A percentile compares a stretch with the other conserved stretches of the same genome.
These are phyloP conservation scores for Colletotrichum musae DNA, from an alignment of 2,329 filamentous ascomycete genomes.

Conservation along the genomic window DNA sequence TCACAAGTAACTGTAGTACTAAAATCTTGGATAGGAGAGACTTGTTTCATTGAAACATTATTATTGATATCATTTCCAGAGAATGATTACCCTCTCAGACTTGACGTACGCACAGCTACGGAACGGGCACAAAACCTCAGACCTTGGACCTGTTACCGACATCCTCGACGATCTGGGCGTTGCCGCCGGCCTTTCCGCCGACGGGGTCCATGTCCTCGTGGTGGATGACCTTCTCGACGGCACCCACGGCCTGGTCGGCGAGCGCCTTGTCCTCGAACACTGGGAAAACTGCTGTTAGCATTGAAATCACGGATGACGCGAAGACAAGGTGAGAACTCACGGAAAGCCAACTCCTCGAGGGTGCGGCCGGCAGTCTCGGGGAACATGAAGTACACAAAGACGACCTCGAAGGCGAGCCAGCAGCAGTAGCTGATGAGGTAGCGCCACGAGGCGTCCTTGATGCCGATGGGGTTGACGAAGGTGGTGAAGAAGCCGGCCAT, in stretches of 20 bases:
- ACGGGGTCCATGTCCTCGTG: constrained; percentile 41
- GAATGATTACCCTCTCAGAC: no score
- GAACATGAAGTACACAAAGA: constrained; percentile 82
- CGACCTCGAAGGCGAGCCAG: constrained; percentile 47
- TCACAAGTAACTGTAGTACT: no score
- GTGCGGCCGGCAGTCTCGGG: constrained; percentile 83
- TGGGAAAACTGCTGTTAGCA: constrained; percentile 17
- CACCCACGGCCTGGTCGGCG: constrained; percentile 46
- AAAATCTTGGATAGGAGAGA: no score
- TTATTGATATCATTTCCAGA: no score
- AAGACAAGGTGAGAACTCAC: constrained; percentile 2
- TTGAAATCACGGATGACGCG: neutral
- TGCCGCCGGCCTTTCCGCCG: constrained; percentile 13
- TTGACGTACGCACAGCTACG: no score
- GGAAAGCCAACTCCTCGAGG: constrained; percentile 71
- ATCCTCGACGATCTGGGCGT: constrained; percentile 28
- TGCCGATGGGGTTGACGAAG: constrained; percentile 43
- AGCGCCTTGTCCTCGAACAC: constrained; percentile 51
- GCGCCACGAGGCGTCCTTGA: constrained; percentile 34
- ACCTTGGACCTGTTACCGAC: constrained; percentile 29
- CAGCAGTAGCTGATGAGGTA: constrained; percentile 43
- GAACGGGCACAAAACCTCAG: neutral
- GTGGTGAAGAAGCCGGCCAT: constrained; percentile 42
- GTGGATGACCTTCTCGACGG: constrained; percentile 49
- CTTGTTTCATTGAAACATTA: no score